Base-by-base conservation (phyloP, 2,329 filamentous ascomycete species). In the Metarhizium rileyi region DNA sequence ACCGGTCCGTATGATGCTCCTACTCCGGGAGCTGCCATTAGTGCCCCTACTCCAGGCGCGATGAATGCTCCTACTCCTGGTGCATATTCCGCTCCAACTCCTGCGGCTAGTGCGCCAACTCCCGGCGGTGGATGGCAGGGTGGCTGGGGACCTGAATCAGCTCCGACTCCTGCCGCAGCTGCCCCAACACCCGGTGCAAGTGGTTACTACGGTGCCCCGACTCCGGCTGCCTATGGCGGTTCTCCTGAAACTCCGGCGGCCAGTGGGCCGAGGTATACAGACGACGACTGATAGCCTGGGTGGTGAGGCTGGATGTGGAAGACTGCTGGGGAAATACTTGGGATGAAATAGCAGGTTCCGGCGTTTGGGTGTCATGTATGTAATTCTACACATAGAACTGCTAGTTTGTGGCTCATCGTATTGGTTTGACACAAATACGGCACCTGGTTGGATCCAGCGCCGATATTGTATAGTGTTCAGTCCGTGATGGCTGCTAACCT, bases 11-110 rank as follows among this genome's bases (percentile, higher is more conserved):
- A 86, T 57, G 87, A 91, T 57, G 84, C 83, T 4, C 84, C 83
- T 3, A 86, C 83, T 0, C 83, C 83, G 0, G 81, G 79, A 18
- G 77, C 70, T 7, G 72, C 71, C 12, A 68, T 81, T 9, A 72
- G 77, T 22, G 80, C 80, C 7, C 80, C 81, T 4, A 84, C 80
- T 5, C 80, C 80, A 0, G 80, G 75, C 44, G 77, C 77, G 1
- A 65, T 83, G 60, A 80, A 78, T 57, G 86, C 86, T 3, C 86
- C 86, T 0, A 90, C 86, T 0, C 86, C 84, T 0, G 84, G 83
- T 3, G 83, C 79, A 6, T 80, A 78, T 59, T 75, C 77, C n/a
- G 81, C 81, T 3, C 80, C 81, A 2, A 84, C 81, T 0, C 81
- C 81, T 0, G 79, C 74, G 16, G 76, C 74, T 10, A 78, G 75